Conservation (phyloP, 2,329 filamentous ascomycete genomes). For the Coniochaeta ligniaria region DNA sequence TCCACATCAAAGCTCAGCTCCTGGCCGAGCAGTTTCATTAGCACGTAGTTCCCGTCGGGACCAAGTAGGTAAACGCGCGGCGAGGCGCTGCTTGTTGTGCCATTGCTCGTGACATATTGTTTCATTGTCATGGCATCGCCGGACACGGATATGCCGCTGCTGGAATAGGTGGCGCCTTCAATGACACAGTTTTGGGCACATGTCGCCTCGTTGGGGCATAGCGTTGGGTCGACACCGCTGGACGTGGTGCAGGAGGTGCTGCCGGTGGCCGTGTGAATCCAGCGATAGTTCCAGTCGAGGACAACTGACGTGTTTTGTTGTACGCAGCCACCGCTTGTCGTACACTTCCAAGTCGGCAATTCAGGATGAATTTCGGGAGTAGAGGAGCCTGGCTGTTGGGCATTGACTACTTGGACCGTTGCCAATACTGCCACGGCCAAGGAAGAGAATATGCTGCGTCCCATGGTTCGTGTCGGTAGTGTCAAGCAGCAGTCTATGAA, state of each 20-base stretch:
- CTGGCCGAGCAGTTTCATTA: constrained; percentile 48
- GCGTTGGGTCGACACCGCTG: constrained; percentile 20
- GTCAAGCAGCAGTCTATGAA: background rate
- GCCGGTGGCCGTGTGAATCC: constrained; percentile 25
- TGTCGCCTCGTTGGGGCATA: constrained; percentile 32
- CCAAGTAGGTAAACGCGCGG: constrained; percentile 47
- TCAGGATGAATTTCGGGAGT: constrained; percentile 32
- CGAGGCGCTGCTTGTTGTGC: constrained; percentile 12
- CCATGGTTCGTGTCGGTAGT: background rate
- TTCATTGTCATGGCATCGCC: constrained; percentile 18
- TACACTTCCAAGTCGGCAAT: constrained; percentile 36
- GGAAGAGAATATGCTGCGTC: background rate
- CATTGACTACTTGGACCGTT: constrained; percentile 11
- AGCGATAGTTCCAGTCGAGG: constrained; percentile 30
- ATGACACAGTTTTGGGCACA: constrained; percentile 42
- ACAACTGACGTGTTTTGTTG: constrained; percentile 33
- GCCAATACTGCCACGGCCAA: background rate
- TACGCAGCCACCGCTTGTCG: constrained; percentile 32
- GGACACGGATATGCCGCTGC: constrained; percentile 15
- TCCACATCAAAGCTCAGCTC: constrained; percentile 59
- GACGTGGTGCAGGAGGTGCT: constrained; percentile 16
- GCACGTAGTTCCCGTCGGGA: constrained; percentile 44
- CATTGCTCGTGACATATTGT: constrained; percentile 15
- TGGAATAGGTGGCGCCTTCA: constrained; percentile 35
- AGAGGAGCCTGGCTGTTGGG: constrained; percentile 18